phyloP scores from a whole-genome alignment of 495 filamentous ascomycete genomes.

The Penicillium silybi region DNA sequence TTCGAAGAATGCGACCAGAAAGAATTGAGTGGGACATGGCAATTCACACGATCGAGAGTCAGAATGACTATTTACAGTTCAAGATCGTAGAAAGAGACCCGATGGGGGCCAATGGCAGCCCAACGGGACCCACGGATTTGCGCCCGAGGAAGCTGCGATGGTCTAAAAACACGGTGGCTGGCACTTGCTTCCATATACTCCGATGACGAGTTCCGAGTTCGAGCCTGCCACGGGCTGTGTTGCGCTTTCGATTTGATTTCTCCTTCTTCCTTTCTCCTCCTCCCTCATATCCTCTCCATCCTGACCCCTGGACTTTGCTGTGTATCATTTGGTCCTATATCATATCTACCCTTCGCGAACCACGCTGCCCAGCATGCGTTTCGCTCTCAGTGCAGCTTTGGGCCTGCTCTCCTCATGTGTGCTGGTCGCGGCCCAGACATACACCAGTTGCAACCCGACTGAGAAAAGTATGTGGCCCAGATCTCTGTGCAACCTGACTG shows the following conservation, averaged over 20 bases:
- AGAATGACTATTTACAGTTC: too few species aligned
- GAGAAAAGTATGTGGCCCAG: conserved; percentile 52
- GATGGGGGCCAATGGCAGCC: conserved; percentile 12
- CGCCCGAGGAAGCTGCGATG: not conserved
- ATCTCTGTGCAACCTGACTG: not conserved
- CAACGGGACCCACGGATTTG: conserved; percentile 16
- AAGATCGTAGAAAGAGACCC: not conserved
- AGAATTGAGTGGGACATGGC: not conserved
- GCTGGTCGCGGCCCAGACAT: conserved; percentile 66
- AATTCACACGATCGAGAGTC: not conserved
- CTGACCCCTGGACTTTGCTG: not conserved
- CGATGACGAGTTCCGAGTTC: conserved; percentile 2
- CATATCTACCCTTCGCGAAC: not conserved
- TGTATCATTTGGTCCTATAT: not conserved
- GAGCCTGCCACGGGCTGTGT: conserved; percentile 3
- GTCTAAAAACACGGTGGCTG: conserved; percentile 13
- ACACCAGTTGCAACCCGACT: conserved; percentile 69
- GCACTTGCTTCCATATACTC: conserved; percentile 9
- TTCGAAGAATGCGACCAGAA: not conserved
- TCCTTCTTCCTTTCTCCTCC: not conserved
- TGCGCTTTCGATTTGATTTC: not conserved
- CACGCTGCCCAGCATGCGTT: conserved; percentile 24
- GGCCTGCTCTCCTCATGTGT: conserved; percentile 25
- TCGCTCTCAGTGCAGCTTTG: conserved; percentile 23
- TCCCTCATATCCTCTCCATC: not conserved